These are phyloP conservation scores for Tulasnella sp. DNA, from an alignment of 768 basidiomycete genomes.

Conservation along the genomic window DNA sequence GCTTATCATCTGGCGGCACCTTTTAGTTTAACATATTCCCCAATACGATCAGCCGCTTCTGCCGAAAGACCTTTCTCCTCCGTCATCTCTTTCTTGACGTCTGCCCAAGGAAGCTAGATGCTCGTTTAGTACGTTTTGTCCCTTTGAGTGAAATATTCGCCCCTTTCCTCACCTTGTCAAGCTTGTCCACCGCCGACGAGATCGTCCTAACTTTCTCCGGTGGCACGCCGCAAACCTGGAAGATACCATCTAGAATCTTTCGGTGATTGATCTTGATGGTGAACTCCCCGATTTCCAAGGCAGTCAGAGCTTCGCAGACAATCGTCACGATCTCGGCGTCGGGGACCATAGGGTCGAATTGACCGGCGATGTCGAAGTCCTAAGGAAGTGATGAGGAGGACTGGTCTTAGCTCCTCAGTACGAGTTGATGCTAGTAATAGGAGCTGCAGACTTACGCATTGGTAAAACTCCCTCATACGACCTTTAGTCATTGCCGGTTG, in stretches of 20 bases:
- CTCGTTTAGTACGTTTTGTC: not conserved
- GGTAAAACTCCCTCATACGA: conserved; percentile 96
- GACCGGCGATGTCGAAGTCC: conserved; percentile 93
- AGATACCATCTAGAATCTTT: conserved; percentile 94
- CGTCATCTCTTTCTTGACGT: conserved; percentile 94
- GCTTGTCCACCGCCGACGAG: conserved; percentile 94
- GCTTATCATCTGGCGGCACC: conserved; percentile 32
- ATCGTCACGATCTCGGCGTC: conserved; percentile 85
- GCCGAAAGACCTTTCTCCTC: conserved; percentile 83
- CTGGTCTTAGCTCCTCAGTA: not conserved
- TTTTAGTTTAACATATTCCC: conserved; percentile 93
- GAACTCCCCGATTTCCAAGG: conserved; percentile 86
- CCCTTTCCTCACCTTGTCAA: conserved; percentile 83
- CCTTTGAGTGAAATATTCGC: not conserved
- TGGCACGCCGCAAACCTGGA: conserved; percentile 92
- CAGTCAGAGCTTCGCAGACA: conserved; percentile 65
- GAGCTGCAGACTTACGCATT: conserved; percentile 52
- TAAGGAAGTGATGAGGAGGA: conserved; percentile 24
- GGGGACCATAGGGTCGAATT: conserved; percentile 94
- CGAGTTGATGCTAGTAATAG: not conserved
- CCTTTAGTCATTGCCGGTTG: conserved; percentile 97
- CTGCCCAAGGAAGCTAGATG: conserved; percentile 66
- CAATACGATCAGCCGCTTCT: conserved; percentile 81
- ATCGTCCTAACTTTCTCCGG: conserved; percentile 80
- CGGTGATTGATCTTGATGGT: conserved; percentile 95